Evolutionary conservation across 2,329 filamentous ascomycete genomes (phyloP).

Genomic region (Diaporthe sp.): DNA sequence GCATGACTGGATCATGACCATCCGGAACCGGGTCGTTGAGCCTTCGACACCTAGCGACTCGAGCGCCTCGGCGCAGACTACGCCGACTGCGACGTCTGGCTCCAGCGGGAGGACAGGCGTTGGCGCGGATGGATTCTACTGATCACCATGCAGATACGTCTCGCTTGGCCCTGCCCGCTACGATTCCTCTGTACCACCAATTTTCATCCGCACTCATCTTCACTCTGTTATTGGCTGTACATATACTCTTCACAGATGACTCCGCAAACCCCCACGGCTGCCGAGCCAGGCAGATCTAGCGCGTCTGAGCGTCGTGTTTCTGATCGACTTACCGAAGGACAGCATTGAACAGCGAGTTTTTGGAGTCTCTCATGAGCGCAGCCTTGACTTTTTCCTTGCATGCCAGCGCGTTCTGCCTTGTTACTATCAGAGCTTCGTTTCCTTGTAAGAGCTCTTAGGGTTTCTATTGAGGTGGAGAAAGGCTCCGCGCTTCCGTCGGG

Average conservation of each 20-base stretch:
- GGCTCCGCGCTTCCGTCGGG: not conserved
- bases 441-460: not conserved
- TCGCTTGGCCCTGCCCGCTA: not conserved
- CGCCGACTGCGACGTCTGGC: constrained; percentile 50
- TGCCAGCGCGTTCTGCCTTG: constrained; percentile 7
- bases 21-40: constrained; percentile 75
- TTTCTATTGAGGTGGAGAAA: not conserved
- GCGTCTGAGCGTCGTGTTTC: constrained; percentile 5
- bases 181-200: not conserved
- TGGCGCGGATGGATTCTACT: constrained; percentile 53
- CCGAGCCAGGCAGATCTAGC: not conserved
- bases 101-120: constrained; percentile 47
- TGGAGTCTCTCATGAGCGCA: constrained; percentile 14
- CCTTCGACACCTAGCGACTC: constrained; percentile 73
- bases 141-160: not conserved
- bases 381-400: constrained; percentile 17
- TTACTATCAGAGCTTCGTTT: not conserved
- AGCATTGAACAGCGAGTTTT: constrained; percentile 37
- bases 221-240: constrained; percentile 14
- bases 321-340: not conserved
- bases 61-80: constrained; percentile 58
- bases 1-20: constrained; percentile 88
- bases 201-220: not conserved
- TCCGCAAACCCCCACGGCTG: not conserved
- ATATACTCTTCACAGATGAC: constrained; percentile 6